Conservation (phyloP, 75 land plant species). For the Larix kaempferi region DNA sequence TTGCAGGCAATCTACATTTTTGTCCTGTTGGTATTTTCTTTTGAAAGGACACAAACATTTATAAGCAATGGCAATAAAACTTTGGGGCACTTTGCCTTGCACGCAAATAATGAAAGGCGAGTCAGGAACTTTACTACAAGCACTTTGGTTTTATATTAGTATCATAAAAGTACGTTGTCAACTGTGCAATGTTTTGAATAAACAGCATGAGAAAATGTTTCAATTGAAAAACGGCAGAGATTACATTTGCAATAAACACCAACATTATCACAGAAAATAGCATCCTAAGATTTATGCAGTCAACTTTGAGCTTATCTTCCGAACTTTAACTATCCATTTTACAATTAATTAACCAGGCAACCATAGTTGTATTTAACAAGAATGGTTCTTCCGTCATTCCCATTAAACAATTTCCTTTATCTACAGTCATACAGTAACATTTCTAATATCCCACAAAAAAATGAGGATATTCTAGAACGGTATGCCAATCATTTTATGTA, state of each 20-base stretch:
- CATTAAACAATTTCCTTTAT: not conserved
- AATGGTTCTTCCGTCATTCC: not conserved
- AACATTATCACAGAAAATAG: not conserved
- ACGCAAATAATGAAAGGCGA: not conserved
- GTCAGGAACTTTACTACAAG: not conserved
- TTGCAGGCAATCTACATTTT: not conserved
- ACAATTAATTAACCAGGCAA: not conserved
- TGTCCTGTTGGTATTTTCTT: not conserved
- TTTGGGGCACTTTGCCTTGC: not conserved
- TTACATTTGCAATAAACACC: not conserved
- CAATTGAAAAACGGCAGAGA: not conserved
- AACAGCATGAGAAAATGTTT: not conserved
- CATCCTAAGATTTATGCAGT: not conserved
- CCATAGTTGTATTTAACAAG: not conserved
- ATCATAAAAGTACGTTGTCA: not conserved
- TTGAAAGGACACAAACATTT: not conserved
- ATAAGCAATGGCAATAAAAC: not conserved
- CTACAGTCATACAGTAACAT: not conserved
- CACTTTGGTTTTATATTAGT: not conserved
- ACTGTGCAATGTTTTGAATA: not conserved
- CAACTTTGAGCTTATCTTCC: not conserved
- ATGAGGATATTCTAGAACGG: not conserved
- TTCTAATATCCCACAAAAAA: not conserved
- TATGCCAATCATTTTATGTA: conserved; percentile 19
- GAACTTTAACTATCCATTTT: not conserved